Conservation (phyloP, 2,329 filamentous ascomycete genomes). For the Pseudocercospora eumusae region DNA sequence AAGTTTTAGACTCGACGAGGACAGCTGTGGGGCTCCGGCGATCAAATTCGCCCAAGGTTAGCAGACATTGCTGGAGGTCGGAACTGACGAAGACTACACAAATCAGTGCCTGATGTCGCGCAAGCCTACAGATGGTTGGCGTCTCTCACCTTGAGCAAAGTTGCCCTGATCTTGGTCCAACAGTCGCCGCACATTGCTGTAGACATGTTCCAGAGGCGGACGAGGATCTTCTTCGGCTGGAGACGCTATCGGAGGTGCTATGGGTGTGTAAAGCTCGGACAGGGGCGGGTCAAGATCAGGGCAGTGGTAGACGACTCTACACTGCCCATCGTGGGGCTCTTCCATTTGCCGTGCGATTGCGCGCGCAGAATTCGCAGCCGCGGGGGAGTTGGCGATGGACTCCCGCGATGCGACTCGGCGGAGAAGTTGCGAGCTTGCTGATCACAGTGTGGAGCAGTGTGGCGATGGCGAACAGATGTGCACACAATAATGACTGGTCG, state of each 20-base stretch:
- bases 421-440: not conserved
- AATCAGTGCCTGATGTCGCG: not conserved
- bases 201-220: slow-evolving; percentile 25
- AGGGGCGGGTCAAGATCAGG: slow-evolving; percentile 29
- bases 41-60: slow-evolving; percentile 33
- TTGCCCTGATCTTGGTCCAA: slow-evolving; percentile 39
- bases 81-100: slow-evolving; percentile 37
- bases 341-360: slow-evolving; percentile 34
- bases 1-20: slow-evolving; percentile 31
- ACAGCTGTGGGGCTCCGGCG: slow-evolving; percentile 32
- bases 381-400: slow-evolving; percentile 3
- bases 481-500: not conserved
- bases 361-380: slow-evolving; percentile 7
- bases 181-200: slow-evolving; percentile 35
- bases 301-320: slow-evolving; percentile 40
- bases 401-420: slow-evolving; percentile 9
- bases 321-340: slow-evolving; percentile 32
- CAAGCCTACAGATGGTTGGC: not conserved
- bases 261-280: slow-evolving; percentile 31
- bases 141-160: slow-evolving; percentile 36
- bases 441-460: not conserved
- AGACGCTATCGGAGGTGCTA: slow-evolving; percentile 22
- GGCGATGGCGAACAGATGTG: not conserved
- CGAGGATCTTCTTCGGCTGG: slow-evolving; percentile 12
- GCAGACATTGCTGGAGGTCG: slow-evolving; percentile 30